Evolutionary conservation across 23 red algal species (phyloP), one percentile per base, ranked within the genome.

Genomic region (Gracilaria domingensis): DNA sequence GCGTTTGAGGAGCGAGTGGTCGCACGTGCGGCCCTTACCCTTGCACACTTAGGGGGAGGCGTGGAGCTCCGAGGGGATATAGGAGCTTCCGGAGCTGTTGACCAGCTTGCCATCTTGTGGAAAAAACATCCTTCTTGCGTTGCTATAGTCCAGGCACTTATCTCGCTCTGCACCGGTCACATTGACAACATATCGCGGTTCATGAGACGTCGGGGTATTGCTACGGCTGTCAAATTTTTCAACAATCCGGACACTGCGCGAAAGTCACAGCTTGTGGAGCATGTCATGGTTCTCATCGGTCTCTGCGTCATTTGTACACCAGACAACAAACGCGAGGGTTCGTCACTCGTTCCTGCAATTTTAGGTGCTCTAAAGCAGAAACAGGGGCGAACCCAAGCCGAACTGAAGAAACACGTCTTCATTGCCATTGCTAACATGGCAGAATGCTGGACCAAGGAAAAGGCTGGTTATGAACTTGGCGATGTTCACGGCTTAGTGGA

Each of bases 111-210:
- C 3, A 56, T 28, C 26, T 16, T 72, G 11, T 92, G 89, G 89
- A 77, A 33, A 28, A 36, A 14, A 21, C 39, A 84, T 38, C 89
- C 80, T 9, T 39, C 69, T 6, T 72, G 77, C 56, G 9, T 84
- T 48, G 26, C 73, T 5, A 69, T 84, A 34, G 53, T 83, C 40
- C 26, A 59, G 7, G 42, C 89, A 6, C 78, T 92, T 12, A 58
- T 78, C 49, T 73, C 80, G 0, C 61, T 92, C 30, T 77, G 58
- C 49, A 24, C 61, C 20, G 89, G 79, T 0, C 89, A 92, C 79
- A 79, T 92, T 42, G 89, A 92, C 32, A 92, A 92, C 50, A 71
- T 92, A 17, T 92, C 89, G 12, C 56, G 89, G 11, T 25, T 84
- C 65, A 84, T 92, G 89, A 61, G 89, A 47, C 58, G 58, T 12